A percentile compares a stretch with the other conserved stretches of the same genome.
phyloP scores from a whole-genome alignment of 805 yeast genomes.

The Ascoidea rubescens region DNA sequence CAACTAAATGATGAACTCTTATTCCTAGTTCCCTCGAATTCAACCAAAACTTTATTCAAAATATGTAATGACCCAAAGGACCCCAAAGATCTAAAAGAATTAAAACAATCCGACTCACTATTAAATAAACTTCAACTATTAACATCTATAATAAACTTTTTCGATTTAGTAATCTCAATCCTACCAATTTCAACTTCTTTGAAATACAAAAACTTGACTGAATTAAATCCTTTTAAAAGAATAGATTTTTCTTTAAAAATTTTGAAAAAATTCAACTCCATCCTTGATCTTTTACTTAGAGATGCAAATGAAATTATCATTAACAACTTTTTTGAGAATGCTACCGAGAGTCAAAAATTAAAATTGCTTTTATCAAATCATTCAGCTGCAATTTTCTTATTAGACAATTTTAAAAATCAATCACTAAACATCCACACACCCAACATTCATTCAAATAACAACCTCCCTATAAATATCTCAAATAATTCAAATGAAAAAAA shows the following conservation, averaged over 20 bases:
- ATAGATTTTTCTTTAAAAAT: slow-evolving; percentile 18
- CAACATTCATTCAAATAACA: not conserved
- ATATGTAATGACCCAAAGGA: slow-evolving; percentile 15
- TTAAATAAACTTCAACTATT: slow-evolving; percentile 13
- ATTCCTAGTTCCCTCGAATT: not conserved
- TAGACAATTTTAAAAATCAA: slow-evolving; percentile 30
- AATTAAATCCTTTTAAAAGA: slow-evolving; percentile 22
- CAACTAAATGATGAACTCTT: slow-evolving; percentile 28
- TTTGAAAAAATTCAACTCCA: slow-evolving; percentile 20
- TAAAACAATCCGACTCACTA: slow-evolving; percentile 14
- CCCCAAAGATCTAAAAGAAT: slow-evolving; percentile 11
- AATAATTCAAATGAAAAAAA: not conserved
- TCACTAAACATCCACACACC: not conserved
- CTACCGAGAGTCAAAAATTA: slow-evolving; percentile 37
- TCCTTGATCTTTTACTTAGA: slow-evolving; percentile 24
- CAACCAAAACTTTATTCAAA: slow-evolving; percentile 17
- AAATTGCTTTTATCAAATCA: slow-evolving; percentile 41
- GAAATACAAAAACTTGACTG: slow-evolving; percentile 25
- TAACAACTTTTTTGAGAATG: slow-evolving; percentile 35
- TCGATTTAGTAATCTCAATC: slow-evolving; percentile 34
- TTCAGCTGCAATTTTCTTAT: slow-evolving; percentile 32
- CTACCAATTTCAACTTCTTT: slow-evolving; percentile 34
- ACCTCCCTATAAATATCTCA: not conserved
- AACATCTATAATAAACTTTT: not conserved
- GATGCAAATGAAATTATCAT: slow-evolving; percentile 18